phyloP scores from a whole-genome alignment of 805 yeast genomes.

The Clavispora phyllophila region DNA sequence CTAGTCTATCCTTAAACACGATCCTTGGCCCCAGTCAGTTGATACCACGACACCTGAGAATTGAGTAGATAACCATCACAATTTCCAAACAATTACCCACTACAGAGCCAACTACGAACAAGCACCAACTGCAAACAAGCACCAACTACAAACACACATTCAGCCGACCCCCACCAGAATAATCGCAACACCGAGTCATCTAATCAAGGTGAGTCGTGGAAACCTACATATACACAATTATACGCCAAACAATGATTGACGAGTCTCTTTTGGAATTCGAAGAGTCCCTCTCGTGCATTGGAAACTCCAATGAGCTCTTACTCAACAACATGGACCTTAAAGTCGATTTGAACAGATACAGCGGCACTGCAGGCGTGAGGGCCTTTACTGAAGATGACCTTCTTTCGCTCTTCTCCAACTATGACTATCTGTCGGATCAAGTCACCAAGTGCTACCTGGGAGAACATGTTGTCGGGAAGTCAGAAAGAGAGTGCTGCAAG shows the following conservation, averaged over 20 bases:
- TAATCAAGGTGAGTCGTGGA: too few relatives aligned
- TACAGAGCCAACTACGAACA: too few relatives aligned
- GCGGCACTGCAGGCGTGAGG: neutral
- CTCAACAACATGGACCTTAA: slow-evolving; percentile 14
- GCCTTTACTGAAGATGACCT: neutral
- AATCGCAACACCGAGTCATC: too few relatives aligned
- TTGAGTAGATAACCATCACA: too few relatives aligned
- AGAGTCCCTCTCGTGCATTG: slow-evolving; percentile 13
- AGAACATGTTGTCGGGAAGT: slow-evolving; percentile 2
- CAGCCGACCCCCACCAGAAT: too few relatives aligned
- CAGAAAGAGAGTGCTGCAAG: slow-evolving; percentile 7
- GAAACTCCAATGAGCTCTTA: slow-evolving; percentile 11
- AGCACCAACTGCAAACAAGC: too few relatives aligned
- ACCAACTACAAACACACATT: too few relatives aligned
- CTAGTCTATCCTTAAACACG: neutral
- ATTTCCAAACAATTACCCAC: too few relatives aligned
- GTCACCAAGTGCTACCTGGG: slow-evolving; percentile 11
- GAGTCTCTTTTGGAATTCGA: slow-evolving; percentile 17
- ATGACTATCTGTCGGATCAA: slow-evolving; percentile 10
- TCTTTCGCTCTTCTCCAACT: slow-evolving; percentile 6
- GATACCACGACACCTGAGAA: too few relatives aligned
- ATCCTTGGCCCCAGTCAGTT: too few relatives aligned
- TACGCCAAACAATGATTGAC: slow-evolving; percentile 14
- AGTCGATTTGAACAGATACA: slow-evolving; percentile 15
- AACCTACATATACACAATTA: too few relatives aligned